Percentiles rank a stretch among this genome's conserved stretches.
phyloP scores from a whole-genome alignment of 2,329 filamentous ascomycete genomes.

The Talaromyces sp. region DNA sequence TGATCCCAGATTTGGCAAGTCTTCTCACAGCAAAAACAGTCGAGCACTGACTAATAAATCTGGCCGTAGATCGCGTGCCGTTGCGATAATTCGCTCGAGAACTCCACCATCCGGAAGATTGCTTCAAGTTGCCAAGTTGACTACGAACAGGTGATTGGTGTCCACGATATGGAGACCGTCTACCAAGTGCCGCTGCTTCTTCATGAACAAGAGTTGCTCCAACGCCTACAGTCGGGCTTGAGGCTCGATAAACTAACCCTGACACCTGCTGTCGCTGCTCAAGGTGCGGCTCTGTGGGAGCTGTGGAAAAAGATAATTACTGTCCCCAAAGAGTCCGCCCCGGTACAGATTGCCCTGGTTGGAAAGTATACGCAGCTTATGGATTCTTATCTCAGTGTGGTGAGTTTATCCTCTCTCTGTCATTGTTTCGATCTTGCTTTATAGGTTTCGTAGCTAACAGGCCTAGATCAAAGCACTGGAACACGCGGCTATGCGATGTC shows the following conservation, averaged over 20 bases:
- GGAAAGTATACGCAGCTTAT: constrained; percentile 85
- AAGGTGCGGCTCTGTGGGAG: constrained; percentile 67
- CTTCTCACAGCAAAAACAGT: background rate
- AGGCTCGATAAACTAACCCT: constrained; percentile 56
- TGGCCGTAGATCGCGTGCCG: constrained; percentile 83
- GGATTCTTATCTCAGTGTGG: constrained; percentile 79
- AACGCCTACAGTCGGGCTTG: constrained; percentile 61
- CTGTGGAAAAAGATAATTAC: constrained; percentile 57
- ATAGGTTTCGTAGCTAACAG: background rate
- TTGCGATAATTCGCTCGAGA: constrained; percentile 70
- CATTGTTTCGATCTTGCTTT: constrained; percentile 46
- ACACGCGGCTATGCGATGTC: constrained; percentile 83
- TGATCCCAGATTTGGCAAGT: constrained; percentile 11
- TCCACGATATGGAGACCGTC: constrained; percentile 81
- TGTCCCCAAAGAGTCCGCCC: background rate
- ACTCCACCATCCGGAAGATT: constrained; percentile 75
- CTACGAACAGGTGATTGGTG: constrained; percentile 74
- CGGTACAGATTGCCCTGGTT: constrained; percentile 75
- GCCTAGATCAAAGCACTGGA: constrained; percentile 67
- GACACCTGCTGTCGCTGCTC: constrained; percentile 49
- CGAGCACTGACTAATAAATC: background rate
- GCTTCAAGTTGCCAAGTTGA: constrained; percentile 86
- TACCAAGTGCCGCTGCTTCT: constrained; percentile 96
- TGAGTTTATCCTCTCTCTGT: constrained; percentile 21
- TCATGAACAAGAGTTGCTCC: constrained; percentile 69